Percentiles rank a stretch among this genome's conserved stretches.
These are phyloP conservation scores for bread wheat (Triticum aestivum) DNA, from an alignment of 176 grass and related monocot species.

Conservation along the genomic window IWGSC_CS_RefSeq_v2.1 NC_057806.1:488412961-488413460, in stretches of 20 bases:
- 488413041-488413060: background rate
- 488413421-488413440: too few relatives aligned
- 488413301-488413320: too few relatives aligned
- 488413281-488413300: background rate
- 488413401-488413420: too few relatives aligned
- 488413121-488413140: conserved; percentile 18
- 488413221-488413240: background rate
- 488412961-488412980: conserved; percentile 18
- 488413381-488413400: too few relatives aligned
- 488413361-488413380: too few relatives aligned
- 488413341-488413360: too few relatives aligned
- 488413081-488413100: conserved; percentile 12
- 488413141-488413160: conserved; percentile 31
- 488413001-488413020: conserved; percentile 14
- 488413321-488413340: too few relatives aligned
- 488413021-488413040: conserved; percentile 17
- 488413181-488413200: conserved; percentile 1
- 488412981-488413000: background rate
- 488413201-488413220: background rate
- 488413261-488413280: background rate
- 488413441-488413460: too few relatives aligned
- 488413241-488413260: background rate
- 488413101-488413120: conserved; percentile 19
- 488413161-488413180: background rate
- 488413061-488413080: conserved; percentile 26